Evolutionary conservation across 495 filamentous ascomycete genomes (phyloP).

Genomic region (Penicillium daleae): DNA sequence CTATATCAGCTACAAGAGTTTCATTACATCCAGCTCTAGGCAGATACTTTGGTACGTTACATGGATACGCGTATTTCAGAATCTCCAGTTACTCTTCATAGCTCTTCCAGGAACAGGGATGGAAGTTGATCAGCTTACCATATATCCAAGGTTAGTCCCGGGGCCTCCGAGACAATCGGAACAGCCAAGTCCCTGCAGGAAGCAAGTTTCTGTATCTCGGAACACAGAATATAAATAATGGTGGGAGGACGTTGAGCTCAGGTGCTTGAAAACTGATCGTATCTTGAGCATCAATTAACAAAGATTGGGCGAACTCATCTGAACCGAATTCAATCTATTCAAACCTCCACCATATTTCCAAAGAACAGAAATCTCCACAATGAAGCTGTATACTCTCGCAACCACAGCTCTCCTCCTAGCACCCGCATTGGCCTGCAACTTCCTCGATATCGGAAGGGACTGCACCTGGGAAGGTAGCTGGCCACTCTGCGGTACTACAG

Average conservation of each 20-base stretch:
- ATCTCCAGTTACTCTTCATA: neutral
- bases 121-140: neutral
- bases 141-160: neutral
- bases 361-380: neutral
- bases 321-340: too few species aligned
- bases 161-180: neutral
- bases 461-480: conserved; percentile 14
- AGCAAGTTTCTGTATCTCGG: neutral
- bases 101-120: neutral
- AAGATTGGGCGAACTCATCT: neutral
- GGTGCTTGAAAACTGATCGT: neutral
- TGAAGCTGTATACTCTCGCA: conserved; percentile 1
- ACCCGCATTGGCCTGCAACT: conserved; percentile 9
- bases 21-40: neutral
- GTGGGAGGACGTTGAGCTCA: neutral
- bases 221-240: neutral
- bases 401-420: neutral
- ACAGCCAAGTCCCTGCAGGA: conserved; percentile 2
- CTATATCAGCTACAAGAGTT: neutral
- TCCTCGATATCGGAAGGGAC: conserved; percentile 10
- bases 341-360: neutral
- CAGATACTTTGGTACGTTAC: conserved; percentile 4
- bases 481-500: conserved; percentile 11
- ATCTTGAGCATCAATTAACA: too few species aligned
- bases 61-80: neutral